A percentile compares a stretch with the other conserved stretches of the same genome.
Evolutionary conservation across 2,329 filamentous ascomycete species (phyloP).

Genomic region (Coniochaeta ligniaria): DNA sequence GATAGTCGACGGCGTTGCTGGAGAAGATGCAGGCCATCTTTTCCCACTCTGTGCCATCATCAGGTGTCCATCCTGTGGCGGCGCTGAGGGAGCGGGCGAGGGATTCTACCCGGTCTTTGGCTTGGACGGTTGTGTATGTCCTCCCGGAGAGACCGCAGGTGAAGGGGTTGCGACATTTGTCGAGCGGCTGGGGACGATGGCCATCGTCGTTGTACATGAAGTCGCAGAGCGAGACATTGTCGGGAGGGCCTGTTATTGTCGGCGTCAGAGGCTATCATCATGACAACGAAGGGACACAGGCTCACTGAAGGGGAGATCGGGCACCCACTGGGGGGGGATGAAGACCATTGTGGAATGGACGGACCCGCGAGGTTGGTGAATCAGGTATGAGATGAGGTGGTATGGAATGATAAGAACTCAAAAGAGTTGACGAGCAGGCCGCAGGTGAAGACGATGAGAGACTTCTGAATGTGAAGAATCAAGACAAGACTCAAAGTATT

Average conservation of each 20-base stretch:
- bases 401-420: background rate
- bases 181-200: background rate
- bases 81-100: background rate
- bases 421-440: background rate
- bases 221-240: background rate
- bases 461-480: background rate
- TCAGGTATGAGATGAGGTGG: background rate
- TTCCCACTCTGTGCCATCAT: slow-evolving; percentile 66
- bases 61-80: slow-evolving; percentile 56
- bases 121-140: slow-evolving; percentile 8
- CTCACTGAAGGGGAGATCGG: background rate
- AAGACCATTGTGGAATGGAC: background rate
- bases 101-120: slow-evolving; percentile 7
- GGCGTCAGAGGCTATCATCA: background rate
- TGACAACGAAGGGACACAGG: background rate
- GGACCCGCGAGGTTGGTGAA: background rate
- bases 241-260: background rate
- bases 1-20: slow-evolving; percentile 55
- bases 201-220: background rate
- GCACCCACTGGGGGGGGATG: background rate
- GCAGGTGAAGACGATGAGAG: background rate
- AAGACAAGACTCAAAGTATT: background rate
- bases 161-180: slow-evolving; percentile 10
- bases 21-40: slow-evolving; percentile 68
- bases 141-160: slow-evolving; percentile 17